Percentiles rank a stretch among this genome's conserved stretches.
Conservation (phyloP, 2,329 filamentous ascomycete genomes). For the Grosmannia serpens region DNA sequence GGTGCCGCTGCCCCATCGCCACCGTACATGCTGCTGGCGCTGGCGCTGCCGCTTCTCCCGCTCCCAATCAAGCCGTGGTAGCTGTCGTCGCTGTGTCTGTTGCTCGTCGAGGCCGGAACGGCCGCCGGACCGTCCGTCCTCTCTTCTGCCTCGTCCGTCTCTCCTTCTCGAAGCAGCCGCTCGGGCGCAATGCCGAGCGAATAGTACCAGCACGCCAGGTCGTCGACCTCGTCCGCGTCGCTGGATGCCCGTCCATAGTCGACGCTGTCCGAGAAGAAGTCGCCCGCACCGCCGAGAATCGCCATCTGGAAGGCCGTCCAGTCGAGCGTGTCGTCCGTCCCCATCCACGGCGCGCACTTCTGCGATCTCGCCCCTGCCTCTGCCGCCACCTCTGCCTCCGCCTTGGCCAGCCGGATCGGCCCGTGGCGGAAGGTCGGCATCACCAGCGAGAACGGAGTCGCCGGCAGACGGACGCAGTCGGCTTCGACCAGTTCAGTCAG, state of each 20-base stretch:
- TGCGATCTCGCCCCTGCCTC: constrained; percentile 24
- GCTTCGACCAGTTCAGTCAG: constrained; percentile 12
- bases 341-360: constrained; percentile 11
- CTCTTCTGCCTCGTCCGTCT: not conserved
- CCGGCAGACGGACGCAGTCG: constrained; percentile 35
- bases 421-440: constrained; percentile 42
- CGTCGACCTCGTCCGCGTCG: constrained; percentile 35
- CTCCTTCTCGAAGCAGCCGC: constrained; percentile 23
- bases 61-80: not conserved
- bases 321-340: constrained; percentile 41
- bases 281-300: constrained; percentile 44
- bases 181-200: constrained; percentile 33
- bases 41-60: not conserved
- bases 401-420: constrained; percentile 38
- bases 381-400: constrained; percentile 21
- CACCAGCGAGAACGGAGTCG: constrained; percentile 36
- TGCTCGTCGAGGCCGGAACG: not conserved
- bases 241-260: constrained; percentile 23
- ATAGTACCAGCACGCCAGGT: constrained; percentile 40
- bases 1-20: not conserved
- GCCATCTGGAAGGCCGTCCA: constrained; percentile 58
- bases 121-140: not conserved
- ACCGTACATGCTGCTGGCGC: not conserved
- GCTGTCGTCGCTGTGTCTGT: not conserved
- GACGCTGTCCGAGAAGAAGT: constrained; percentile 33